Base-by-base conservation (phyloP, 2,329 filamentous ascomycete genomes). In the Fusarium lyarnte region DNA sequence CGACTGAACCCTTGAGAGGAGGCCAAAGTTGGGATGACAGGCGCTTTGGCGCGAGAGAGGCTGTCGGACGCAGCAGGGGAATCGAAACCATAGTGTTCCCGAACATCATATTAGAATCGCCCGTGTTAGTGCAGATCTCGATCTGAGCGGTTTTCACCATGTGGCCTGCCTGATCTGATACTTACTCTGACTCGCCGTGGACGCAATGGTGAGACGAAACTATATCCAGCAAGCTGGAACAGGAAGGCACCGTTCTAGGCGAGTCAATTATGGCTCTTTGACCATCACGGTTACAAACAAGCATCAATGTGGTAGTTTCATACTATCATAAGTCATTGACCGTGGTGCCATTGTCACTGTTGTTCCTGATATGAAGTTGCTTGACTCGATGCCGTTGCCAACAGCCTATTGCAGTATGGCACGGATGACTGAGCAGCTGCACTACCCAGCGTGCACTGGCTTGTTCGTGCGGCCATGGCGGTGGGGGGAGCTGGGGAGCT, bases 111-210 rank as follows among this genome's bases (percentile, higher is more conserved):
- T 58, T 72, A 64, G 67, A 45, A 76, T 62, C 49, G 64, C 63
- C 69, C 55, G 66, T 69, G 69, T 76, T 76, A 77, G 75, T 74
- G 75, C 54, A 78, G 74, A 78, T 78, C 76, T 71, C 73, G 76
- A 78, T 78, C 72, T 67, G 59, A 59, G 55, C 52, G 65, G 69
- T 65, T 70, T 65, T 74, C 66, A 58, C 69, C 65, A 67, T 58
- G 52, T 70, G 74, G 68, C 64, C 63, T 70, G 61, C 63, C 49
- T 74, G 66, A 71, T 77, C 73, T 78, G 76, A 78, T 75, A 49
- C 46, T 21, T 49, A 64, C 71, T 76, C 74, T 78, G 76, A 78
- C 76, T 78, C 76, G 76, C 52, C 66, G 53, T 65, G 62, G 63
- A 54, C 53, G 46, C 58, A 71, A 69, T 76, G 67, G 72, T 74